A percentile compares a stretch with the other conserved stretches of the same genome.
Conservation (phyloP, 768 basidiomycete species). For the Udeniomyces megalosporus region DNA sequence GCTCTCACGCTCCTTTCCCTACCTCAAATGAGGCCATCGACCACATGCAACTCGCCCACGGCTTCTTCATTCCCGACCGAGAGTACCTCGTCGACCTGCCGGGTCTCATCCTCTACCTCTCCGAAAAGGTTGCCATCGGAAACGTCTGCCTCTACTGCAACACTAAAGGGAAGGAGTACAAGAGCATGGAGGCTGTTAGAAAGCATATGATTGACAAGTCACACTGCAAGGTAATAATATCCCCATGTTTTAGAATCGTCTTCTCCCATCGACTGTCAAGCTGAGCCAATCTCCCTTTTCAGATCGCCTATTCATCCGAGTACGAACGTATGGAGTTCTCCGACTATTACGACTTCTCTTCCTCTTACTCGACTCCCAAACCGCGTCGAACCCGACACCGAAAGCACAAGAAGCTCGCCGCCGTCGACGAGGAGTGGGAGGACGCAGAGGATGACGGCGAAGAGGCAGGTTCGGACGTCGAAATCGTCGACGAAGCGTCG, state of each 20-base stretch:
- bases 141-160: constrained; percentile 89
- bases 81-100: constrained; percentile 71
- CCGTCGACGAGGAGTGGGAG: constrained; percentile 23
- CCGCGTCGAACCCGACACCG: constrained; percentile 2
- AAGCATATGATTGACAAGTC: constrained; percentile 88
- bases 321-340: constrained; percentile 68
- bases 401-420: constrained; percentile 1
- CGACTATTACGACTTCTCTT: constrained; percentile 82
- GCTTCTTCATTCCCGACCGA: constrained; percentile 90
- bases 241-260: background rate
- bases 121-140: constrained; percentile 82
- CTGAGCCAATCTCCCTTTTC: background rate
- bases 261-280: background rate
- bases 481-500: constrained; percentile 17
- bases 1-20: constrained; percentile 32
- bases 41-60: constrained; percentile 78
- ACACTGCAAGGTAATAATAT: constrained; percentile 56
- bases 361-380: constrained; percentile 51
- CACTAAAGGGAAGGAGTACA: constrained; percentile 56
- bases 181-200: constrained; percentile 67
- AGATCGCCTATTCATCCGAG: constrained; percentile 67
- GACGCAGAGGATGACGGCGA: constrained; percentile 16
- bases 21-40: constrained; percentile 50
- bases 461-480: background rate
- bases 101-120: constrained; percentile 70